Conservation (phyloP, 768 basidiomycete genomes). For the Leccinum obscurum region DNA sequence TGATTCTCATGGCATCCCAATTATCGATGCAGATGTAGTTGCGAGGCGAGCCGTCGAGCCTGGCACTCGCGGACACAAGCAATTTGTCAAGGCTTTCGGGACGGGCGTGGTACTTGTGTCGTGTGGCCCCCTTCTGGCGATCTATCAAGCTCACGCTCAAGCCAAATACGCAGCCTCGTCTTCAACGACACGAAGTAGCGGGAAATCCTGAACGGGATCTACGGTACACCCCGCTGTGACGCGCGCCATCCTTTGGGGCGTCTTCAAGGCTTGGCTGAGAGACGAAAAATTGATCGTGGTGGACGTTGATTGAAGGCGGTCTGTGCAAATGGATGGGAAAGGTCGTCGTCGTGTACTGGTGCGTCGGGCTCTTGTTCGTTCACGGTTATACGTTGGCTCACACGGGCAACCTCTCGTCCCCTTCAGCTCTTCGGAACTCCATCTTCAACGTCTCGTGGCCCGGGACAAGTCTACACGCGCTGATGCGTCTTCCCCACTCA, state of each 20-base stretch:
- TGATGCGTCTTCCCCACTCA: conserved; percentile 74
- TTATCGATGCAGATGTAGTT: conserved; percentile 90
- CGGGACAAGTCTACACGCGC: conserved; percentile 67
- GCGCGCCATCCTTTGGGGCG: conserved; percentile 65
- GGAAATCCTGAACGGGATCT: conserved; percentile 71
- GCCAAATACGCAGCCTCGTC: conserved; percentile 54
- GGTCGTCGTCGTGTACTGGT: conserved; percentile 94
- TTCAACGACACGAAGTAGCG: conserved; percentile 78
- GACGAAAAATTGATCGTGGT: conserved; percentile 81
- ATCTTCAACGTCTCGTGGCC: conserved; percentile 77
- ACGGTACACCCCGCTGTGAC: conserved; percentile 85
- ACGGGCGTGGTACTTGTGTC: conserved; percentile 56
- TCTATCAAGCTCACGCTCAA: background rate
- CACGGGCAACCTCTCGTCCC: background rate
- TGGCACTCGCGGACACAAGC: conserved; percentile 68
- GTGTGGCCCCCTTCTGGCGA: conserved; percentile 22
- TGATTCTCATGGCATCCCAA: conserved; percentile 71
- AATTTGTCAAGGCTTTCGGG: conserved; percentile 75
- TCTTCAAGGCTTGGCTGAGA: conserved; percentile 69
- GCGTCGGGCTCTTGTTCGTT: conserved; percentile 22
- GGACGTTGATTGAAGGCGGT: conserved; percentile 92
- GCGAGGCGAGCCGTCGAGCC: conserved; percentile 85
- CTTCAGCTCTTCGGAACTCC: conserved; percentile 73
- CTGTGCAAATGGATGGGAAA: conserved; percentile 81
- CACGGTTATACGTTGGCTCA: background rate